These are phyloP conservation scores for Sergeia podlipaevii DNA, from an alignment of 208 protist genomes.

Conservation along the genomic window DNA sequence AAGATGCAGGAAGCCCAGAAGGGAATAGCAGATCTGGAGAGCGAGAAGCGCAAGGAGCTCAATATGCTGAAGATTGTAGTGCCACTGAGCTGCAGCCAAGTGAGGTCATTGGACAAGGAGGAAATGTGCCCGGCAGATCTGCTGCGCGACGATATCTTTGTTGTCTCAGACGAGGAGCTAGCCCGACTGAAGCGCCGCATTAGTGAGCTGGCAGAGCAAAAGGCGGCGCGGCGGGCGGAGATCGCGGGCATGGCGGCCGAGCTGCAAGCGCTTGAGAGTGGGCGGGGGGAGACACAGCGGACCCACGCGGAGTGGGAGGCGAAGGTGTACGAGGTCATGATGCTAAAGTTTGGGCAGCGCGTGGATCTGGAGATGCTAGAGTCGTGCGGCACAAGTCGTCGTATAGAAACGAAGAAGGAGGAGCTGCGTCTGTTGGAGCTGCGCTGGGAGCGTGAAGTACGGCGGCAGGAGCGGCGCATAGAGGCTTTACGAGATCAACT, in stretches of 20 bases:
- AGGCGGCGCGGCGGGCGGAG: conserved; percentile 41
- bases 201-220: conserved; percentile 73
- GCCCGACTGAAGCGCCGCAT: conserved; percentile 67
- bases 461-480: conserved; percentile 68
- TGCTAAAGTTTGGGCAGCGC: conserved; percentile 93
- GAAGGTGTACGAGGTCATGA: conserved; percentile 91
- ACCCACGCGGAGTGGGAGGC: conserved; percentile 79
- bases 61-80: conserved; percentile 95
- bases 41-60: conserved; percentile 93
- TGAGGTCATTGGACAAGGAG: conserved; percentile 56
- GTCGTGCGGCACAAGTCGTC: conserved; percentile 76
- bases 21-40: conserved; percentile 88
- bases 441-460: conserved; percentile 63
- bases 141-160: conserved; percentile 46
- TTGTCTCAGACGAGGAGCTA: conserved; percentile 74
- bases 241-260: conserved; percentile 51
- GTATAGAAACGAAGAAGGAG: conserved; percentile 89
- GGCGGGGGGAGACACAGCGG: conserved; percentile 63
- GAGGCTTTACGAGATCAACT: conserved; percentile 51
- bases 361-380: conserved; percentile 93
- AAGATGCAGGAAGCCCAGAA: conserved; percentile 75
- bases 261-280: conserved; percentile 59
- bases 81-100: conserved; percentile 76
- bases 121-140: conserved; percentile 47
- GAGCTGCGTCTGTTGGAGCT: conserved; percentile 81